phyloP scores from a whole-genome alignment of 441 rosid genomes.

The Gossypium trilobum region DNA sequence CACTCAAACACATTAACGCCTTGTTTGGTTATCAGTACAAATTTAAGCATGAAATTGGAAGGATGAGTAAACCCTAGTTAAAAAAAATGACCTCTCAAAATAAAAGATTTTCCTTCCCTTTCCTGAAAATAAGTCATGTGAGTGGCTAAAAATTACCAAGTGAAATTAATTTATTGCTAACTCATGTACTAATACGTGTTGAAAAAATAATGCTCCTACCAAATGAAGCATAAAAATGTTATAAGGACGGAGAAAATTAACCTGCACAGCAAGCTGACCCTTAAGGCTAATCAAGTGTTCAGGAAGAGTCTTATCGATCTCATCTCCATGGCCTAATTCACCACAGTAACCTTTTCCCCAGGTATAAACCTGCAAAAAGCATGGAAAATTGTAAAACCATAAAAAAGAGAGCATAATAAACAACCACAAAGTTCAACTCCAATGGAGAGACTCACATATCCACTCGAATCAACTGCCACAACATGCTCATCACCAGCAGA shows the following conservation, averaged over 20 bases:
- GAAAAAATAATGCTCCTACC: no score
- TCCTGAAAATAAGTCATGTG: no score
- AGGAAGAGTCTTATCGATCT: conserved; percentile 76
- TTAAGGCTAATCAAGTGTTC: conserved; percentile 54
- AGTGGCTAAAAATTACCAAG: no score
- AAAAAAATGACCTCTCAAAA: no score
- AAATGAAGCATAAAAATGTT: not conserved
- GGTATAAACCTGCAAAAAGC: conserved; percentile 57
- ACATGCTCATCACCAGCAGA: conserved; percentile 97
- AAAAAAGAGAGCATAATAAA: conserved; percentile 10
- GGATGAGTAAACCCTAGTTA: no score
- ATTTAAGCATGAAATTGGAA: no score
- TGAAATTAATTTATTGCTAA: no score
- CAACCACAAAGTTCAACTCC: not conserved
- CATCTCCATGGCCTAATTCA: conserved; percentile 94
- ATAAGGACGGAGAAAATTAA: conserved; percentile 21
- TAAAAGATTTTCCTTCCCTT: no score
- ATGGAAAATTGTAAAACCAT: conserved; percentile 14
- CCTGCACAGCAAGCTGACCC: conserved; percentile 67
- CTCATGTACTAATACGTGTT: no score
- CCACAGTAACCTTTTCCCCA: conserved; percentile 99
- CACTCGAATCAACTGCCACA: conserved; percentile 87
- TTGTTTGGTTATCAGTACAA: no score
- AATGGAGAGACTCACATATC: conserved; percentile 47
- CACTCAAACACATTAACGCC: not conserved